Evolutionary conservation across 352 stramenopile species (phyloP).

Genomic region (Saprolegnia diclina): DNA sequence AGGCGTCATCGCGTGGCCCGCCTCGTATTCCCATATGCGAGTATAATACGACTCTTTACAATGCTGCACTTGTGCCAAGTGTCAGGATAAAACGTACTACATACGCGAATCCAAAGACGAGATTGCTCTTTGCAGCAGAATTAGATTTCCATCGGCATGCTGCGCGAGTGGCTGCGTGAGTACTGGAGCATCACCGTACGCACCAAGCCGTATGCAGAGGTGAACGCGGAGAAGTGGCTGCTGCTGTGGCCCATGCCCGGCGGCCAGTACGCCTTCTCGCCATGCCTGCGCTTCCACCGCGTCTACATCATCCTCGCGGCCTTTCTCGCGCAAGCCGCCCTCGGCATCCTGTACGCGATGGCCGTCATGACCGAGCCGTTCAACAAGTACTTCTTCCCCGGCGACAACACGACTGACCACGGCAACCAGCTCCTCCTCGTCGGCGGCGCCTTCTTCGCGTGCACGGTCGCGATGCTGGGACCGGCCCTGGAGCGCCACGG

Average conservation of each 20-base stretch:
- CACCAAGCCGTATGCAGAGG: conserved; percentile 3
- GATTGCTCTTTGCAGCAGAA: background rate
- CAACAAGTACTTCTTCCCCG: background rate
- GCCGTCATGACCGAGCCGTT: background rate
- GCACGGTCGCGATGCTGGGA: background rate
- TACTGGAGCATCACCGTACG: conserved; percentile 15
- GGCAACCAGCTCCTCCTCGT: background rate
- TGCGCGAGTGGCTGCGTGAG: conserved; percentile 4
- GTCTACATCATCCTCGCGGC: background rate
- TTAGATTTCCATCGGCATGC: background rate
- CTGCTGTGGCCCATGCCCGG: background rate
- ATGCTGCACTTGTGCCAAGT: background rate
- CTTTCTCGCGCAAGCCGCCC: background rate
- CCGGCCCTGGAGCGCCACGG: conserved; percentile 12
- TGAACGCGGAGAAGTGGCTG: conserved; percentile 13
- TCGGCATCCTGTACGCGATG: background rate
- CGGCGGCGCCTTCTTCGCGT: background rate
- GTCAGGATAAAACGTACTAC: background rate
- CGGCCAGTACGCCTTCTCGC: background rate
- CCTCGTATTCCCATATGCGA: background rate
- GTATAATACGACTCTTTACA: background rate
- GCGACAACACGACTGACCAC: background rate
- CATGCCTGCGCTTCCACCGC: conserved; percentile 4
- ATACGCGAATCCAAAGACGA: background rate
- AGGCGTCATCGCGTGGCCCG: no score